phyloP scores from a whole-genome alignment of 2,329 filamentous ascomycete species.

The Arthroderma sp. region DNA sequence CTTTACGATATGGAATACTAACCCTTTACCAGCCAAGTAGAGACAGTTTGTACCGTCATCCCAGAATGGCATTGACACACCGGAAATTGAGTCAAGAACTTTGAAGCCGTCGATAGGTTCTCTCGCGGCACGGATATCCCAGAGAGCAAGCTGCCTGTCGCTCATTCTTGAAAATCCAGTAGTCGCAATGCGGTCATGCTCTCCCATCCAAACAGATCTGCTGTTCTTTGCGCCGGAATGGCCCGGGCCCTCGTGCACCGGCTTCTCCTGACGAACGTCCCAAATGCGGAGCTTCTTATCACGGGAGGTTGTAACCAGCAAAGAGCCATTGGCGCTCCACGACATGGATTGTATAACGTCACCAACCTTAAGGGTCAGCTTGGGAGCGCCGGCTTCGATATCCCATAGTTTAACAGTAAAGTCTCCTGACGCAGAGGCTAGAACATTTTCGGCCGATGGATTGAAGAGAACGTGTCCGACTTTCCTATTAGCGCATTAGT shows the following conservation, averaged over 20 bases:
- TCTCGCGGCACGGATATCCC: conserved; percentile 69
- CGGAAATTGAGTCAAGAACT: conserved; percentile 86
- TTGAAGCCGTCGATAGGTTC: conserved; percentile 85
- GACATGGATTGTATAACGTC: conserved; percentile 93
- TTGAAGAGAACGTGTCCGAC: conserved; percentile 98
- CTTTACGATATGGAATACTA: conserved; percentile 25
- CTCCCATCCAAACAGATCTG: conserved; percentile 90
- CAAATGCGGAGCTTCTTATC: conserved; percentile 98
- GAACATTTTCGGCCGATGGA: conserved; percentile 84
- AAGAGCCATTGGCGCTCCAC: conserved; percentile 79
- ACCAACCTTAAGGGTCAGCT: conserved; percentile 65
- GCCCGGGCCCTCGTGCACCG: conserved; percentile 70
- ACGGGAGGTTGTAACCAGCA: conserved; percentile 82
- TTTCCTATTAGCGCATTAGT: conserved; percentile 49
- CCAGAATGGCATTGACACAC: conserved; percentile 99
- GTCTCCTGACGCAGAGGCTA: conserved; percentile 90
- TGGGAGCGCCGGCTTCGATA: conserved; percentile 61
- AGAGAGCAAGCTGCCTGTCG: conserved; percentile 86
- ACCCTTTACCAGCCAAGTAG: conserved; percentile 96
- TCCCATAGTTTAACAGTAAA: conserved; percentile 96
- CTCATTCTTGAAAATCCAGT: conserved; percentile 98
- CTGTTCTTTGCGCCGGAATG: conserved; percentile 96
- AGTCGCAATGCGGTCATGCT: conserved; percentile 88
- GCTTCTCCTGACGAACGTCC: conserved; percentile 88
- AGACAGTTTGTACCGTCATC: conserved; percentile 91